These are phyloP conservation scores for Gymnopilus dilepis DNA, from an alignment of 768 basidiomycete species.

Conservation along the genomic window DNA sequence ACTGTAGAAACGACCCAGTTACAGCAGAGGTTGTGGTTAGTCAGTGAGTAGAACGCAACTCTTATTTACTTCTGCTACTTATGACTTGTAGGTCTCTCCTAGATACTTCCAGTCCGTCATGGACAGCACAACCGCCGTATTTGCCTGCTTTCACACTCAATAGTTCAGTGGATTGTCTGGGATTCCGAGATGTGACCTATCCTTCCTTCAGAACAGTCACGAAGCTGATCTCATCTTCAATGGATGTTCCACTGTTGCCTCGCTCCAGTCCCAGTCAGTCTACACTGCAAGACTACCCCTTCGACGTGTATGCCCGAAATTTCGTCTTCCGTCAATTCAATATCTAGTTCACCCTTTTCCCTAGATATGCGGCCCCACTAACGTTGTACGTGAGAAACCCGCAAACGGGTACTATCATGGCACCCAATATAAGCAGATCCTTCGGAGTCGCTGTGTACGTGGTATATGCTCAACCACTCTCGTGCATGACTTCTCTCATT, in stretches of 20 bases:
- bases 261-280: neutral
- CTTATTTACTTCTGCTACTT: neutral
- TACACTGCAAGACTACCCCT: conserved; percentile 6
- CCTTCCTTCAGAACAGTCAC: conserved; percentile 3
- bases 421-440: neutral
- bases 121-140: neutral
- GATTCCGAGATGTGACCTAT: neutral
- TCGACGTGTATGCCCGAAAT: conserved; percentile 2
- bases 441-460: conserved; percentile 3
- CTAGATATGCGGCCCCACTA: neutral
- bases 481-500: no score
- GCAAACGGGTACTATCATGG: neutral
- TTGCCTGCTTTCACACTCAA: neutral
- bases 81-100: neutral
- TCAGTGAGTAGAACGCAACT: neutral
- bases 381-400: neutral
- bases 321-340: no score
- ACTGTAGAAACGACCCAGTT: neutral
- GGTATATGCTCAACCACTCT: no score
- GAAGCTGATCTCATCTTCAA: neutral
- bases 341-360: neutral
- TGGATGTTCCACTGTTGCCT: neutral
- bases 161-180: neutral
- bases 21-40: neutral
- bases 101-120: neutral